These are phyloP conservation scores for Extremus antarcticus DNA, from an alignment of 495 filamentous ascomycete species.

Conservation along the genomic window DNA sequence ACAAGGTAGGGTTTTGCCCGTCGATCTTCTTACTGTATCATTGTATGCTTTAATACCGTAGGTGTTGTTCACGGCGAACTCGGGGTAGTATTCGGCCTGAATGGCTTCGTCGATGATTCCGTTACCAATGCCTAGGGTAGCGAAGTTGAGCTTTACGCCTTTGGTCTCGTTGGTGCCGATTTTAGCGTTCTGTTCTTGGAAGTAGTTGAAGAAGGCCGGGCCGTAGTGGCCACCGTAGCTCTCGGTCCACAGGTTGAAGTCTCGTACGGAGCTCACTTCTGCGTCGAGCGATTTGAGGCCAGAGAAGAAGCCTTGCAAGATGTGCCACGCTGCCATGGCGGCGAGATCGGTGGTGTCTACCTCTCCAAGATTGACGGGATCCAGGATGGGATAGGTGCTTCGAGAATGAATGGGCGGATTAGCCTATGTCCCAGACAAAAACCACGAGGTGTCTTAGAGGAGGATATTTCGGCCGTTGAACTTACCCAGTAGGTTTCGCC, in stretches of 20 bases:
- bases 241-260: slow-evolving; percentile 52
- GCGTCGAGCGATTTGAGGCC: slow-evolving; percentile 28
- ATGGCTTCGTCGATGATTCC: slow-evolving; percentile 66
- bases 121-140: slow-evolving; percentile 44
- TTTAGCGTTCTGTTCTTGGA: slow-evolving; percentile 49
- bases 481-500: slow-evolving; percentile 27
- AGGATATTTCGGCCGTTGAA: no score
- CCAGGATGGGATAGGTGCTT: background rate
- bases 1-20: no score
- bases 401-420: no score
- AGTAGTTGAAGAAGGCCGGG: slow-evolving; percentile 46
- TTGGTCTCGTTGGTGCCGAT: slow-evolving; percentile 38
- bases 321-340: slow-evolving; percentile 33
- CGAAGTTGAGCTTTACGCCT: slow-evolving; percentile 44
- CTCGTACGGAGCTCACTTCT: slow-evolving; percentile 32
- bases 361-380: background rate
- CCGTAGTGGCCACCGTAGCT: slow-evolving; percentile 39
- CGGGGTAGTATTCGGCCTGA: slow-evolving; percentile 55
- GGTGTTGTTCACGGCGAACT: slow-evolving; percentile 63
- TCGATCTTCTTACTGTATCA: no score
- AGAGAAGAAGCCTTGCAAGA: slow-evolving; percentile 37
- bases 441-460: no score
- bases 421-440: no score
- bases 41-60: slow-evolving; percentile 60
- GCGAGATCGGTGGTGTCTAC: slow-evolving; percentile 40